These are phyloP conservation scores for Trichophyton benhamiae DNA, from an alignment of 2,329 filamentous ascomycete species.

Conservation along the genomic window DNA sequence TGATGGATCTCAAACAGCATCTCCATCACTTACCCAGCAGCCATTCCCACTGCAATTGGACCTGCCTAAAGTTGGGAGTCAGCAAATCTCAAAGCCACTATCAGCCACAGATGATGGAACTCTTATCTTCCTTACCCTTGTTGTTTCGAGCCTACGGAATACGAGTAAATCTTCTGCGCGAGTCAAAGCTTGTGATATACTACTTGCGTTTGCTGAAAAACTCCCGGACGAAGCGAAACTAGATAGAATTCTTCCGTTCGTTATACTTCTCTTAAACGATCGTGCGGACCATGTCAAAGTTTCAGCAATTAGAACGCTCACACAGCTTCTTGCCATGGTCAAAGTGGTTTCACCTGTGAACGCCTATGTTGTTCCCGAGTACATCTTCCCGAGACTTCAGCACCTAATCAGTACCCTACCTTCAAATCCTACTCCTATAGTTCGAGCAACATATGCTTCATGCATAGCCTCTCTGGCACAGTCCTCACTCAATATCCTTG, in stretches of 20 bases:
- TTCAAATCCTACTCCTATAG: conserved; percentile 51
- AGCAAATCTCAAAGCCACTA: conserved; percentile 44
- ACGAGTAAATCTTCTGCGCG: conserved; percentile 80
- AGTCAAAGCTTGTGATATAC: conserved; percentile 76
- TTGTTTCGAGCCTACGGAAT: conserved; percentile 79
- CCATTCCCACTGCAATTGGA: conserved; percentile 65
- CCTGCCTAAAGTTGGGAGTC: conserved; percentile 72
- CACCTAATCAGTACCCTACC: conserved; percentile 43
- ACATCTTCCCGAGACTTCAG: conserved; percentile 49
- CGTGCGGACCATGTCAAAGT: conserved; percentile 73
- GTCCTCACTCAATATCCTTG: conserved; percentile 72
- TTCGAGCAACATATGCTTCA: conserved; percentile 84
- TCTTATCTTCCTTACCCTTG: conserved; percentile 76
- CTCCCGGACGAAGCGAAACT: conserved; percentile 92
- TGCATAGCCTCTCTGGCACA: conserved; percentile 80
- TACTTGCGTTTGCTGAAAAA: conserved; percentile 81
- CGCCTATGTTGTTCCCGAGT: conserved; percentile 55
- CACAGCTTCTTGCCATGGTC: conserved; percentile 77
- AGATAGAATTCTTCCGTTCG: conserved; percentile 80
- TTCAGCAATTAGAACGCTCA: conserved; percentile 72
- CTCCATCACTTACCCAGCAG: conserved; percentile 24
- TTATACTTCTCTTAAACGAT: conserved; percentile 72
- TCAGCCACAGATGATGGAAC: conserved; percentile 73
- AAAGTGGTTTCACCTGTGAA: conserved; percentile 69
- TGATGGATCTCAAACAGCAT: conserved; percentile 21